phyloP scores from a whole-genome alignment of 257 asterid species.

The Fraxinus anomala region DNA sequence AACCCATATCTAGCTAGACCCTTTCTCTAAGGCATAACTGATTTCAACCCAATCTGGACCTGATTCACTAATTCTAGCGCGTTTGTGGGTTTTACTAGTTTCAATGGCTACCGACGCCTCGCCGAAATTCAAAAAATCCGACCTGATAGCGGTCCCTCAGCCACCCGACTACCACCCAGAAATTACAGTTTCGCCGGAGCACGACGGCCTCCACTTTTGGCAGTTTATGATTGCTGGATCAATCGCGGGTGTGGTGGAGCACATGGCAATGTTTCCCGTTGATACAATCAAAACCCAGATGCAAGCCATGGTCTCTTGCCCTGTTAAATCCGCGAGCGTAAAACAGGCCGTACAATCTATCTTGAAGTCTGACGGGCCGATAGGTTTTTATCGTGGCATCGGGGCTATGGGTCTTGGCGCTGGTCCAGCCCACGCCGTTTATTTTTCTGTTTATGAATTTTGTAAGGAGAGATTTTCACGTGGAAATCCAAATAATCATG shows the following conservation, averaged over 20 bases:
- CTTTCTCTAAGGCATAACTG: constrained; percentile 26
- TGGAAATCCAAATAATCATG: constrained; percentile 64
- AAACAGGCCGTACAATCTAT: constrained; percentile 66
- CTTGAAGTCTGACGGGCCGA: constrained; percentile 62
- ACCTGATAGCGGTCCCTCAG: constrained; percentile 54
- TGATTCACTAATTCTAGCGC: constrained; percentile 20
- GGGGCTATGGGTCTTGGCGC: constrained; percentile 99
- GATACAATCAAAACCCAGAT: constrained; percentile 90
- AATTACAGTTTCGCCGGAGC: constrained; percentile 43
- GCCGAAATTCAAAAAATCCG: constrained; percentile 66
- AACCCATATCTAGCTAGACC: neutral
- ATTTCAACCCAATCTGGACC: neutral
- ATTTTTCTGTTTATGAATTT: constrained; percentile 80
- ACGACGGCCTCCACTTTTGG: constrained; percentile 86
- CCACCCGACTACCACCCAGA: constrained; percentile 54
- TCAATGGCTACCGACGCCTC: constrained; percentile 79
- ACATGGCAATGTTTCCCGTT: constrained; percentile 97
- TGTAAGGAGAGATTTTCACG: constrained; percentile 71
- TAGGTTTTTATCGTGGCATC: constrained; percentile 86
- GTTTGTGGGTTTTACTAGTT: neutral
- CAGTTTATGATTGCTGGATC: constrained; percentile 97
- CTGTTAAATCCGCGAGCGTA: constrained; percentile 63
- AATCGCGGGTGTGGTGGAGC: constrained; percentile 87
- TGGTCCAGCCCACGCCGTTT: constrained; percentile 96
- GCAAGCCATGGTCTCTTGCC: constrained; percentile 93